Evolutionary conservation across 768 basidiomycete genomes (phyloP), one percentile per base, ranked within the genome.

Genomic region (Crepidotus variabilis): DNA sequence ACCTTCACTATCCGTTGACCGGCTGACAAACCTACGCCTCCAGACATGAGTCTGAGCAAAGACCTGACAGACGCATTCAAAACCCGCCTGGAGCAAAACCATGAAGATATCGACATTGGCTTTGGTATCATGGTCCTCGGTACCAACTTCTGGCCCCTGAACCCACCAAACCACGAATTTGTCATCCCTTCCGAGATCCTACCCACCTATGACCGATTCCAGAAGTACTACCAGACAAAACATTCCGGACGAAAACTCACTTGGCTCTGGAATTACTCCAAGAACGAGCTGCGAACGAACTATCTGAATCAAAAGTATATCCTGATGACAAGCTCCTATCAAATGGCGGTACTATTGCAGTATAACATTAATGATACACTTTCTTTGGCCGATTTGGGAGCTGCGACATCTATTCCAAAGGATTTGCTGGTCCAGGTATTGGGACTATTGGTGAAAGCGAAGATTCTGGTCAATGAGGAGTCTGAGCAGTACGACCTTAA

Each of bases 261-360:
- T 0, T 99, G 96, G 96, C 75, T 98, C 9, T 99, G 97, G 97
- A 96, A 98, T 66, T 92, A 95, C 70, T 94, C 88, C 54, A 96
- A 96, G 77, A 95, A 95, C 73, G 97, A 99, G 69, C 81, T 99
- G 6, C 85, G 89, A 55, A 95, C 95, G 60, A 94, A 90, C 67
- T 94, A 97, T 72, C 79, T 92, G 53, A 88, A 87, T 66, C 93
- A 94, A 72, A 97, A 94, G 72, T 98, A 98, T 75, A 94, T 96
- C 63, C 76, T 98, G 68, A 92, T 94, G 87, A 93, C 92, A 32
- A 94, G 91, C 63, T 84, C 94, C 8, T 98, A 90, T 73, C 97
- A 99, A 72, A 92, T 91, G 83, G 91, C 92, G 9, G 87, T 98
- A n/a, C 78, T 98, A 35, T 70, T 94, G 57, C 94, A 94, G 68